Conservation (phyloP, 2,329 filamentous ascomycete species). For the Helotiales sp. region DNA sequence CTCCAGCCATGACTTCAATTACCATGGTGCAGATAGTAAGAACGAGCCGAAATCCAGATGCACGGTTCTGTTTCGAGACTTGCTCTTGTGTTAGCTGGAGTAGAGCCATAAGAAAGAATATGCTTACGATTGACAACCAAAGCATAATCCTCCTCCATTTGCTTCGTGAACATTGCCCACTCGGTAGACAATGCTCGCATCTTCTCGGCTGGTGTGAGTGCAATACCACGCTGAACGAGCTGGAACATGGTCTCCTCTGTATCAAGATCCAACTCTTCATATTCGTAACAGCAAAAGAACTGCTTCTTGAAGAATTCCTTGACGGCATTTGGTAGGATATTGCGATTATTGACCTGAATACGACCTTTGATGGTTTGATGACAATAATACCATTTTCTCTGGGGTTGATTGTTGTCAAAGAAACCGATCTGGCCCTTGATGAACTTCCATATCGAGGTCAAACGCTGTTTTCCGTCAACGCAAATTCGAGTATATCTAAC, state of each 20-base stretch:
- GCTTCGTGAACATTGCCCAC: slow-evolving; percentile 45
- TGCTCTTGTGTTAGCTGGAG: slow-evolving; percentile 11
- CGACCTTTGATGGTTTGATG: slow-evolving; percentile 29
- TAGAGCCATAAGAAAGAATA: neutral
- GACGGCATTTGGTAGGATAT: slow-evolving; percentile 37
- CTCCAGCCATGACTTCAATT: slow-evolving; percentile 29
- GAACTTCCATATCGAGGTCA: slow-evolving; percentile 46
- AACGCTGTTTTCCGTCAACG: slow-evolving; percentile 49
- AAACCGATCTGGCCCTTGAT: slow-evolving; percentile 45
- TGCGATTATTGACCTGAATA: slow-evolving; percentile 26
- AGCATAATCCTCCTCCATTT: slow-evolving; percentile 44
- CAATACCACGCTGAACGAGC: slow-evolving; percentile 46
- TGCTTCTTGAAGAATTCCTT: slow-evolving; percentile 41
- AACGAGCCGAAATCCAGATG: slow-evolving; percentile 36
- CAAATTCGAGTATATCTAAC: slow-evolving; percentile 37
- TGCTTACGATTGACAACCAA: slow-evolving; percentile 38
- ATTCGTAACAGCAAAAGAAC: slow-evolving; percentile 45
- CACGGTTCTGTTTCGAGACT: slow-evolving; percentile 38
- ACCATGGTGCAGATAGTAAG: slow-evolving; percentile 39
- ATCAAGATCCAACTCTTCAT: slow-evolving; percentile 37
- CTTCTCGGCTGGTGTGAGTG: slow-evolving; percentile 46
- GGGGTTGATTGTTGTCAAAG: slow-evolving; percentile 39
- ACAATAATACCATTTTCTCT: slow-evolving; percentile 41
- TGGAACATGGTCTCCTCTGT: slow-evolving; percentile 50
- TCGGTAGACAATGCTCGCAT: slow-evolving; percentile 45